These are phyloP conservation scores for Populus hybrid DNA, from an alignment of 441 rosid species.

Conservation along the genomic window DNA sequence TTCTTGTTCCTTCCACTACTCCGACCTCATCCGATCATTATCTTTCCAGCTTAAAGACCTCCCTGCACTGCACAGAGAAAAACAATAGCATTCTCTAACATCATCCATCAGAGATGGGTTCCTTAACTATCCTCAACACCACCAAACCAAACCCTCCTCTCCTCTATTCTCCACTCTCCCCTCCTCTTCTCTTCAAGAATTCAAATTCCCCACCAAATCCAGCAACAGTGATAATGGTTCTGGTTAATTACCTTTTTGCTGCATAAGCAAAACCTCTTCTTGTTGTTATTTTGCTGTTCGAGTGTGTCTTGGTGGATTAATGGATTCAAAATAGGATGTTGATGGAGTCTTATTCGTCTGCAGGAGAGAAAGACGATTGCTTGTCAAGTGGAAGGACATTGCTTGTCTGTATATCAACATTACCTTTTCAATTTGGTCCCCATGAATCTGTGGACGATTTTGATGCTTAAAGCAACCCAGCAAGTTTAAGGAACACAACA, in stretches of 20 bases:
- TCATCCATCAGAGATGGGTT: constrained; percentile 42
- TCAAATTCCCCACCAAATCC: constrained; percentile 42
- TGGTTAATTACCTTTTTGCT: constrained; percentile 12
- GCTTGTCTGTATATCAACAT: constrained; percentile 33
- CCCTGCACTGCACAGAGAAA: too few relatives aligned
- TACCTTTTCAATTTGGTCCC: constrained; percentile 42
- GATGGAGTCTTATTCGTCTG: neutral
- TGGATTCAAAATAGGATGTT: neutral
- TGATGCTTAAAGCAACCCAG: constrained; percentile 42
- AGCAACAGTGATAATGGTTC: constrained; percentile 15
- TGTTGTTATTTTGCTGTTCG: neutral
- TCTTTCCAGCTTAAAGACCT: neutral
- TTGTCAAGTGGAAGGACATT: constrained; percentile 40
- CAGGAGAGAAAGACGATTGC: constrained; percentile 28
- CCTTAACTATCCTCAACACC: constrained; percentile 19
- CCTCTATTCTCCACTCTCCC: neutral
- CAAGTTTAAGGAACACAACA: constrained; percentile 27
- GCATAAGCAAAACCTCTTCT: neutral
- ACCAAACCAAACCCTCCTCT: neutral
- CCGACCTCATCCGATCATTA: constrained; percentile 8
- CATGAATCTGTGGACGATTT: constrained; percentile 20
- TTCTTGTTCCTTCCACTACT: neutral
- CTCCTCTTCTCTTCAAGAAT: constrained; percentile 20
- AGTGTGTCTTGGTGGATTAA: neutral
- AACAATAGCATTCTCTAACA: neutral